These are phyloP conservation scores for Globisporangium nagaii DNA, from an alignment of 352 stramenopile species.

Conservation along the genomic window DNA sequence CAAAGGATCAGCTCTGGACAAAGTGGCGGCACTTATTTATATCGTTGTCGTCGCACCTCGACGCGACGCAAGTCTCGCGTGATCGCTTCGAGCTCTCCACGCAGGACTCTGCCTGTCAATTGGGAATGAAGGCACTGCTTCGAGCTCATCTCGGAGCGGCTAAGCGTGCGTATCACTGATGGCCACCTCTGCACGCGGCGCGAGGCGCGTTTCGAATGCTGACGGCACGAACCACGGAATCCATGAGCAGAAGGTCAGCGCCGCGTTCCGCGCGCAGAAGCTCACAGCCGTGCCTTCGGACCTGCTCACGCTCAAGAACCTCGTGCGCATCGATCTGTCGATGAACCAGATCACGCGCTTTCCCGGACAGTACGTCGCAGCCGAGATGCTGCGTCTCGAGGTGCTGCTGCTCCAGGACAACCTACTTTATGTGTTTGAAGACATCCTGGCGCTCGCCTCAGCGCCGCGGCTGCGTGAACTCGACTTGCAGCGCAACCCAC, in stretches of 20 bases:
- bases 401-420: constrained; percentile 51
- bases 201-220: not conserved
- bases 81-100: no score
- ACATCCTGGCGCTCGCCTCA: constrained; percentile 43
- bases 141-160: no score
- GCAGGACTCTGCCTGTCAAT: no score
- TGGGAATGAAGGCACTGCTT: no score
- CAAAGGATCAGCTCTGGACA: not conserved
- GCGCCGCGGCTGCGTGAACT: constrained; percentile 48
- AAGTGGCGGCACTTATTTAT: constrained; percentile 3
- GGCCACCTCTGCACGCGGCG: not conserved
- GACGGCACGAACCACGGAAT: not conserved
- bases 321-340: constrained; percentile 52
- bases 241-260: constrained; percentile 28
- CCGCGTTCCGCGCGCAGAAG: constrained; percentile 25
- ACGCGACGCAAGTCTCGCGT: not conserved
- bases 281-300: constrained; percentile 33
- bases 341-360: constrained; percentile 56
- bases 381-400: constrained; percentile 38
- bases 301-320: constrained; percentile 48
- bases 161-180: no score
- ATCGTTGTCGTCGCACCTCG: not conserved
- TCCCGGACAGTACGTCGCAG: constrained; percentile 35
- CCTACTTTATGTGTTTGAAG: constrained; percentile 55
- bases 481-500: constrained; percentile 45